Evolutionary conservation across 208 protist genomes (phyloP), one percentile per base, ranked within the genome.

Genomic region (Crithidia expoeki): DNA sequence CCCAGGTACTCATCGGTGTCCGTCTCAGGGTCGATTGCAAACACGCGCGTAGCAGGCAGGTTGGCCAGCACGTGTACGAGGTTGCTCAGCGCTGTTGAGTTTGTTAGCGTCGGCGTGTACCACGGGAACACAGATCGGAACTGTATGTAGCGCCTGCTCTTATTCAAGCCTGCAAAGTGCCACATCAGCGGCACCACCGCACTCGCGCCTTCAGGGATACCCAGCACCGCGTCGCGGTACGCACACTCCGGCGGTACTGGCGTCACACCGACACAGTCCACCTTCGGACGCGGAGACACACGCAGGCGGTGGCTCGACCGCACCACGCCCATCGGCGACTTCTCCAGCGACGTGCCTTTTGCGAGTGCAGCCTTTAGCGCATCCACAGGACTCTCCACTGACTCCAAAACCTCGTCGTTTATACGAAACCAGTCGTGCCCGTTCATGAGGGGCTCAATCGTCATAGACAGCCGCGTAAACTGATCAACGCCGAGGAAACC

Each of bases 141-240:
- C 9, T 30, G 51, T n/a, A 25, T 17, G 14, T 33, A 38, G 21
- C 25, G 28, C 5, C 14, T 25, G 9, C 14, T 30, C 17, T 57
- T 57, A 6, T 16, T 11, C 4, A 5, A 7, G 10, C 51, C 51
- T 11, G 51, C 11, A 25, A 32, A 57, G 51, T 57, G 51, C 51
- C 51, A 57, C 28, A 57, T 5, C 51, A 57, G 51, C 51, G 51
- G 51, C 51, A 36, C 30, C 14, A 57, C 51, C 25, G 21, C 51
- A 6, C 17, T 36, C 28, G 51, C 51, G 28, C 32, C 25, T 16
- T 23, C 51, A 19, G 51, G 51, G 28, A 57, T 9, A 25, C 51
- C 51, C 28, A 5, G n/a, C 51, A 57, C 51, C 51, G 51, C 51
- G 28, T 30, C 25, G n/a, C 51, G 51, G 51, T 57, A 57, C 9